Evolutionary conservation across 2,329 filamentous ascomycete species (phyloP), one percentile per base, ranked within the genome.

Genomic region (Xylariaceae sp.): DNA sequence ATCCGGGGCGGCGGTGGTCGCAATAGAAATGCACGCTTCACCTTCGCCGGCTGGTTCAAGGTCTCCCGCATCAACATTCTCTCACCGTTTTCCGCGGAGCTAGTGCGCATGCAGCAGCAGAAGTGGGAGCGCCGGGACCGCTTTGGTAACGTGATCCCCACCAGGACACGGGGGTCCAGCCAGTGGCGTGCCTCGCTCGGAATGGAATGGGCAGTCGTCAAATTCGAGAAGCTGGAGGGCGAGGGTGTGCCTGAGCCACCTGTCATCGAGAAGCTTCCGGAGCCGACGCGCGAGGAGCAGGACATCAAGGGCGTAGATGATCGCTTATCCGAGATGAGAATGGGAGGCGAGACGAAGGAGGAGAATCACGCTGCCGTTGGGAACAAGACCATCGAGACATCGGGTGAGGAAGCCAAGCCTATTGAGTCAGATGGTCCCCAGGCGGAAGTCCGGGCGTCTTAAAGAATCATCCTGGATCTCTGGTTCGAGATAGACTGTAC

Each of bases 41-140:
- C 31, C 3, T 61, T 61, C 47, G 40, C 15, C 13, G 57, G 58
- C 19, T 61, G 58, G 58, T 54, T 49, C 45, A 40, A 28, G 19
- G 37, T 59, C 16, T 19, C 39, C 9, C 51, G 47, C 11, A 35
- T 61, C 42, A 52, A 48, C 34, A 15, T 59, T 16, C 41, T 61
- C 1, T 51, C 56, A 0, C 56, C 58, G 6, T 36, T 37, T 3
- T 56, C 55, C 3, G 42, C 42, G 4, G 52, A 57, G 47, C 53
- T 61, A 13, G 41, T 51, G 7, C 46, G 48, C 33, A 55, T 60
- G 57, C 49, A 50, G 22, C 43, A 48, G 22, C 51, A 54, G 45
- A 57, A 57, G 43, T 55, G 51, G 55, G 52, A 51, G 48, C 55
- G 48, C 17, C 47, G 44, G 24, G 48, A 55, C 37, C 43, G 47